Base-by-base conservation (phyloP, 306 rosid genomes). In the Mimosa pudica region DNA sequence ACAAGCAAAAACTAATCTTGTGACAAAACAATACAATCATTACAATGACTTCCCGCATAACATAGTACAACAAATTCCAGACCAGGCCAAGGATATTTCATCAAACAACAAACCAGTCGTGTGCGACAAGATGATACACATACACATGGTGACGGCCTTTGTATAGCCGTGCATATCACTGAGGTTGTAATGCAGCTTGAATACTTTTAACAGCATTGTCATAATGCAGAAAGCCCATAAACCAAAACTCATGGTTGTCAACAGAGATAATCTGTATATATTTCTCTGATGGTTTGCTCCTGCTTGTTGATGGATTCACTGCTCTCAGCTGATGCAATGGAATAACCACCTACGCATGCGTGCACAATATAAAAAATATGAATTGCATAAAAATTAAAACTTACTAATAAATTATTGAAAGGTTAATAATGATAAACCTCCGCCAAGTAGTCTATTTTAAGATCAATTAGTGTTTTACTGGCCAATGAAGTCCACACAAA, bases 211-310 rank as follows among this genome's bases (percentile, higher is more conserved):
- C 98, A 10, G 99, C 98, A 67, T 90, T 84, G 79, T 91, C 97
- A 61, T 96, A 96, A 82, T 91, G 44, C 58, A 96, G 90, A 82
- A 96, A 93, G 55, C 99, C 97, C 99, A 96, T 87, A 79, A 96
- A 91, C 99, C 99, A 96, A 82, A 96, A 96, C 79, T 96, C 99
- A 73, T 91, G 98, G 87, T 93, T 96, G 80, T 96, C 99, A 2
- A 93, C 92, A 20, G 99, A 93, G 82, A 96, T 88, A 7, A 91
- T 87, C 92, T 90, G 91, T 62, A 96, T 85, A 86, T 80, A 96
- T 58, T 96, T 96, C 84, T 96, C 99, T 0, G 93, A 86, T 2
- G 91, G 30, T 49, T 96, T 96, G 82, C 81, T 73, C 82, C 78
- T 92, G 88, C 99, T 93, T 38, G 96, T 86, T 71, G 99, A 93